Evolutionary conservation across 1,284 basidiomycete species (phyloP), one percentile per base, ranked within the genome.

Genomic region (Acaromyces ingoldii): DNA sequence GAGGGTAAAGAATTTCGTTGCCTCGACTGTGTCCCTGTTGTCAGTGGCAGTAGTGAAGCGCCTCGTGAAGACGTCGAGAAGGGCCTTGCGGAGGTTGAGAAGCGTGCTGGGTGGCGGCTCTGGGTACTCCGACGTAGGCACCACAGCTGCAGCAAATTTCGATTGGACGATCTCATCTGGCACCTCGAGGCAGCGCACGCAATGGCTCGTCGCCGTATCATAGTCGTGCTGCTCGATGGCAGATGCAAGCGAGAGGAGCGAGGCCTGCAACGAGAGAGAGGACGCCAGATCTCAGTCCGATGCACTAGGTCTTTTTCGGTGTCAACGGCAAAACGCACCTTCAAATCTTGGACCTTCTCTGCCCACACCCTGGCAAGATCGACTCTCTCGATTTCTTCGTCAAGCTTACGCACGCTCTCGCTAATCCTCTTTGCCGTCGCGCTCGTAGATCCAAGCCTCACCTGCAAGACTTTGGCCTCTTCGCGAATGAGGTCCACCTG

Each of bases 1-100:
- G 1, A 98, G 81, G 72, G 95, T 91, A 81, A 98, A 97, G 78
- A 90, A 98, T 5, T 92, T 84, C 61, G 86, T 92, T 1, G 91
- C 95, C 13, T 87, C 85, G 21, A 85, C 85, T 43, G 71, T 62
- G 42, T 71, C 66, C 53, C 58, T 59, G 77, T 92, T 90, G 39
- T 86, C 82, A 5, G 83, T 82, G 6, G 81, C 81, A 56, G 85
- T 81, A 45, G 83, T 81, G 69, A 98, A 98, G 47, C 87, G 83
- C 9, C 79, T 79, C 17, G 82, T 81, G 76, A 97, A 97, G 31
- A 87, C 84, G 5, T 81, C 77, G 11, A 98, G 81, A 4, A 99
- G 82, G 24, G 82, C 79, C 53, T 85, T 82, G 49, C 91, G 83
- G 0, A 90, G 84, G 29, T 81, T 79, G 55, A 87, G 81, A 21